These are phyloP conservation scores for Vigna radiata DNA, from an alignment of 306 rosid genomes.

Conservation along the genomic window DNA sequence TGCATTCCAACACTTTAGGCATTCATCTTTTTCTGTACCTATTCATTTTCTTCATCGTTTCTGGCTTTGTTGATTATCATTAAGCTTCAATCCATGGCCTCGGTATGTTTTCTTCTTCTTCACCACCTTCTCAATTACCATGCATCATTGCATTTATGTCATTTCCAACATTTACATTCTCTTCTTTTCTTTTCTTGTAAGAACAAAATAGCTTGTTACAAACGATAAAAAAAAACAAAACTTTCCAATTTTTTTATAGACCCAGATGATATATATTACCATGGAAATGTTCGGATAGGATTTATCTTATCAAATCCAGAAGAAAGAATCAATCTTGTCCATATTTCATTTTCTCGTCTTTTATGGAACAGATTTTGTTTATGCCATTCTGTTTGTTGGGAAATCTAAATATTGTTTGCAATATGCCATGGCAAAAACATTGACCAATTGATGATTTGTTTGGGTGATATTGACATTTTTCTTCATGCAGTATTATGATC, in stretches of 20 bases:
- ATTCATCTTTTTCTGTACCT: conserved; percentile 1
- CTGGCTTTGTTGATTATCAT: conserved; percentile 14
- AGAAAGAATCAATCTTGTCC: not conserved
- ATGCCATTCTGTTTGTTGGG: not conserved
- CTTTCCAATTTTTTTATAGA: not conserved
- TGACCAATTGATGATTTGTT: not conserved
- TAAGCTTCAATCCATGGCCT: conserved; percentile 48
- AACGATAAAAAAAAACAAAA: not conserved
- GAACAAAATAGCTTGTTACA: not conserved
- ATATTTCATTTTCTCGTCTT: not conserved
- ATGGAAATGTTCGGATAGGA: not conserved
- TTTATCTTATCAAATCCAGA: not conserved
- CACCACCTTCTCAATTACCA: not conserved
- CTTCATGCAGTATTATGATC: conserved; percentile 51
- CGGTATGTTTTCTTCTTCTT: conserved; percentile 36
- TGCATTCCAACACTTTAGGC: not conserved
- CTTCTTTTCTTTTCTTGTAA: not conserved
- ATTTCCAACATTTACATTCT: not conserved
- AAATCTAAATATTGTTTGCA: not conserved
- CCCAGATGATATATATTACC: not conserved
- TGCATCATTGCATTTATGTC: no score
- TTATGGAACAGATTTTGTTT: no score
- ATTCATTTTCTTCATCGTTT: not conserved
- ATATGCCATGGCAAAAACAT: not conserved
- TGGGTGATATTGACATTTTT: not conserved